Percentiles rank a stretch among this genome's conserved stretches.
Conservation (phyloP, 2,329 filamentous ascomycete genomes). For the Clarireedia hainanense region DNA sequence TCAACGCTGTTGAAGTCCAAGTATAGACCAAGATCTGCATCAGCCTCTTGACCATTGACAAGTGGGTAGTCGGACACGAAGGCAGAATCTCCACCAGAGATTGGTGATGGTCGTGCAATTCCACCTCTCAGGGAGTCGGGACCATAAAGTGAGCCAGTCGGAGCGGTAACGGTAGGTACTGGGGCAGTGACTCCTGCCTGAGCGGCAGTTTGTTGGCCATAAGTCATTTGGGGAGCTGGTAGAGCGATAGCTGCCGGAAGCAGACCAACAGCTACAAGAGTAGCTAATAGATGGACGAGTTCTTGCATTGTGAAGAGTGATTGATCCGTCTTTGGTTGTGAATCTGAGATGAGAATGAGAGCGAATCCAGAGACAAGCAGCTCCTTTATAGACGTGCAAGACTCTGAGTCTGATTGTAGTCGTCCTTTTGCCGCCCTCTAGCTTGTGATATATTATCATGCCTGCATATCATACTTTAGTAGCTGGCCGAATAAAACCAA, state of each 20-base stretch:
- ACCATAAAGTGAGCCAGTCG: conserved; percentile 36
- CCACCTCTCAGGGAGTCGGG: conserved; percentile 34
- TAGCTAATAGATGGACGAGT: not conserved
- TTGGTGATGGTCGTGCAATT: conserved; percentile 31
- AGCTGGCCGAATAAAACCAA: conserved; percentile 37
- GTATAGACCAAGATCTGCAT: conserved; percentile 42
- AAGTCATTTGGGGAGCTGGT: conserved; percentile 29
- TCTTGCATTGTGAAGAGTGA: too few species aligned
- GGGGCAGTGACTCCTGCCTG: conserved; percentile 36
- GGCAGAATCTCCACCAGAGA: conserved; percentile 33
- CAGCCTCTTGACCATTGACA: conserved; percentile 43
- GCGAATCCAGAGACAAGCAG: too few species aligned
- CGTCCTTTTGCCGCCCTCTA: too few species aligned
- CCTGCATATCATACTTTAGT: too few species aligned
- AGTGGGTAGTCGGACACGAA: conserved; percentile 34
- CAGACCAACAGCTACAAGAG: conserved; percentile 10
- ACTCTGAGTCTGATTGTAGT: too few species aligned
- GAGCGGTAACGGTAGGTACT: conserved; percentile 31
- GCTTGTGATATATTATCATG: too few species aligned
- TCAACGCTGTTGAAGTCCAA: conserved; percentile 45
- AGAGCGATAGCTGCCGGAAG: conserved; percentile 10
- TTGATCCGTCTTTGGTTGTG: too few species aligned
- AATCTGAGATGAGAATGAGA: too few species aligned
- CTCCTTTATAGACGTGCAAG: too few species aligned
- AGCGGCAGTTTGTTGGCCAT: conserved; percentile 36